Evolutionary conservation across 2,329 filamentous ascomycete genomes (phyloP).

Genomic region (Ascochyta viciae-villosae): DNA sequence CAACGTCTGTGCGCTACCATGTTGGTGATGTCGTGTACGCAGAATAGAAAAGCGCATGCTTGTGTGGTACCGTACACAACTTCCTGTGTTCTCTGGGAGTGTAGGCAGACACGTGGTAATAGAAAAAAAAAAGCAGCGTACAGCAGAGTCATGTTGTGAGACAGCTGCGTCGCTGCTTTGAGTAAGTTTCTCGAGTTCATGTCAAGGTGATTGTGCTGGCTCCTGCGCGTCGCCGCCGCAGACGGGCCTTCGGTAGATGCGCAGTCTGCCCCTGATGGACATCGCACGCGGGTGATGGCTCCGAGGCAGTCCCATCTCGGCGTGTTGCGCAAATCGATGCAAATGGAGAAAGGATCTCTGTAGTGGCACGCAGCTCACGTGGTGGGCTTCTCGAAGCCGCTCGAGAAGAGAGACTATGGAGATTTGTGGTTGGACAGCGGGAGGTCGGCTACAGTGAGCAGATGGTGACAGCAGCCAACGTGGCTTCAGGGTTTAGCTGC

Average conservation of each 20-base stretch:
- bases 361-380: constrained; percentile 28
- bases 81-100: constrained; percentile 8
- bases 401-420: constrained; percentile 3
- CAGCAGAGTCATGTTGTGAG: constrained; percentile 15
- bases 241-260: constrained; percentile 28
- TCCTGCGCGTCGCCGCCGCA: constrained; percentile 16
- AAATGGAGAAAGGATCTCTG: constrained; percentile 10
- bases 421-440: constrained; percentile 25
- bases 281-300: constrained; percentile 12
- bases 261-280: constrained; percentile 25
- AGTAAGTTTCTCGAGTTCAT: constrained; percentile 4
- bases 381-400: constrained; percentile 34
- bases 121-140: constrained; percentile 19
- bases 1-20: constrained; percentile 7
- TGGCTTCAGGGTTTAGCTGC: constrained; percentile 50
- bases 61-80: background rate
- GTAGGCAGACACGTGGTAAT: constrained; percentile 26
- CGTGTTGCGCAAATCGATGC: constrained; percentile 15
- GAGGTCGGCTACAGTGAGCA: constrained; percentile 32
- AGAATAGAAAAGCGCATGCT: background rate
- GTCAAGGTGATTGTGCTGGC: constrained; percentile 5
- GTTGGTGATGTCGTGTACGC: constrained; percentile 14
- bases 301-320: constrained; percentile 13
- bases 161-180: constrained; percentile 10
- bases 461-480: constrained; percentile 44